Evolutionary conservation across 2,329 filamentous ascomycete genomes (phyloP), one percentile per base, ranked within the genome.

Genomic region (Diplodia mutila): DNA sequence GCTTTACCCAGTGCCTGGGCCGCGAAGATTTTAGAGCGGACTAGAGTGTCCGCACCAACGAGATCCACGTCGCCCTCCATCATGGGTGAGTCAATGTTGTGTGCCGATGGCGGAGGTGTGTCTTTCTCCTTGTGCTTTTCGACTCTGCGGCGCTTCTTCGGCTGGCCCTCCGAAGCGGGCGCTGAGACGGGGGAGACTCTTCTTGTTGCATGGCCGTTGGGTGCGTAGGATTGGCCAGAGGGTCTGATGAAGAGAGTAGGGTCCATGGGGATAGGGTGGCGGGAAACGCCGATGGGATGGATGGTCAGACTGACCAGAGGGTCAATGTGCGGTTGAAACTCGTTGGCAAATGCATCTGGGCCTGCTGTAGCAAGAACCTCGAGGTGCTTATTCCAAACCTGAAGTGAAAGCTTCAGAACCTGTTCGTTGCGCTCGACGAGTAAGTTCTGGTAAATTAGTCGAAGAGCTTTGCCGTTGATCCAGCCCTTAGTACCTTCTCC

Each of bases 1-100:
- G 96, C 85, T 71, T 92, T 86, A 39, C 94, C 95, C 79, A 99
- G 89, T 2, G 95, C 95, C 74, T 87, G 89, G 23, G 94, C 92
- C 14, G 94, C 92, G 68, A 89, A 91, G n/a, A 96, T 90, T 72
- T 94, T 91, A 8, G 94, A 97, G 69, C 94, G 89, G 61, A 98
- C 88, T 78, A 99, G 87, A 7, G 90, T 90, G 69, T 99, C 95
- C 73, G 91, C 87, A 37, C 95, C 94, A 29, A 99, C 94, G 51
- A 99, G 85, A 75, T 99, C 96, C 55, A 98, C 90, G 74, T 99
- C 96, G 63, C 96, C 95, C 76, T 94, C 92, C 83, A 99, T 93
- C 90, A 99, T 97, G 72, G 97, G 94, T 11, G 94, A 95, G 77
- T 99, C 95, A 21, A 99, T 93, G 77, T 99, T 97, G 79, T 99